phyloP scores from a whole-genome alignment of 257 asterid genomes.

The Verbascum thapsus region DNA sequence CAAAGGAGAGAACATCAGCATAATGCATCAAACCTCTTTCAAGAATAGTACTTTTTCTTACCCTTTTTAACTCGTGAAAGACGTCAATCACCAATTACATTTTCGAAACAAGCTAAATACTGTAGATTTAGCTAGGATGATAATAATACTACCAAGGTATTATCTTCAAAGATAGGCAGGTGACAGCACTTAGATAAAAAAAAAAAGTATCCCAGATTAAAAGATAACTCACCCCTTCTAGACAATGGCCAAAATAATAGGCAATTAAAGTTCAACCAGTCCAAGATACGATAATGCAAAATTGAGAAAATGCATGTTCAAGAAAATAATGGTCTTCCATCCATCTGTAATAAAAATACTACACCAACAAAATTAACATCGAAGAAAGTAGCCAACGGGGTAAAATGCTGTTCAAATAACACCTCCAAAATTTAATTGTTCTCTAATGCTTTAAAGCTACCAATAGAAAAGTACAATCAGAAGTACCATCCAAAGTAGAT shows the following conservation, averaged over 20 bases:
- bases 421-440: conserved; percentile 26
- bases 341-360: conserved; percentile 18
- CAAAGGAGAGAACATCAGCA: too few species aligned
- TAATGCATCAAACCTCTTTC: too few species aligned
- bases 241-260: not conserved
- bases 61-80: too few species aligned
- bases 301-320: conserved; percentile 7
- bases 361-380: conserved; percentile 28
- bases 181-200: not conserved
- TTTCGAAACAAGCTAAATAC: not conserved
- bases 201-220: too few species aligned
- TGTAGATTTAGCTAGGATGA: not conserved
- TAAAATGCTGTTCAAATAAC: conserved; percentile 7
- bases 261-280: not conserved
- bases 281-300: not conserved
- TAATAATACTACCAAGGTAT: not conserved
- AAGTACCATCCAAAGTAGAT: conserved; percentile 26
- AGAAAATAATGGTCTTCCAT: conserved; percentile 21
- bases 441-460: conserved; percentile 26
- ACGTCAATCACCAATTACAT: too few species aligned
- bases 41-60: too few species aligned
- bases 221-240: not conserved
- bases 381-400: not conserved
- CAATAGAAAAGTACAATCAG: conserved; percentile 25
- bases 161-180: not conserved